phyloP scores from a whole-genome alignment of 2,329 filamentous ascomycete genomes.

The Cordyceps cicadae region DNA sequence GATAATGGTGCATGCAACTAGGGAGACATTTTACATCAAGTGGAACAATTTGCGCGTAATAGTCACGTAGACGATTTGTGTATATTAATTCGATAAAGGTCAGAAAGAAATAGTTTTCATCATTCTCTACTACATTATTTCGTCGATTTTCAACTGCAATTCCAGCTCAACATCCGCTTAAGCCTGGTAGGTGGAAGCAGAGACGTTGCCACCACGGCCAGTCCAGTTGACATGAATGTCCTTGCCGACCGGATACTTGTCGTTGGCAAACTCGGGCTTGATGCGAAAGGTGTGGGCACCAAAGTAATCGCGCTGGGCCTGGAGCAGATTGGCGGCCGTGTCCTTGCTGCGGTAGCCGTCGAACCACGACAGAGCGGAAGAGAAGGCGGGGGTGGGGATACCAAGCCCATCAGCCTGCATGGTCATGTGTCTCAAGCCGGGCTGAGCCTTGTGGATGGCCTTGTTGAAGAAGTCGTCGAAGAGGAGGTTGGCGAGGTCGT shows the following conservation, averaged over 20 bases:
- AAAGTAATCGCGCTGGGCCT: constrained; percentile 99
- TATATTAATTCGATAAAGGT: constrained; percentile 4
- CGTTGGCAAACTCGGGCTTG: constrained; percentile 70
- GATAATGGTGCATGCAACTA: constrained; percentile 49
- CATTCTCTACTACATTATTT: constrained; percentile 1
- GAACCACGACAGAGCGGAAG: constrained; percentile 95
- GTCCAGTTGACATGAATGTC: constrained; percentile 99
- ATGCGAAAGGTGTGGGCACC: constrained; percentile 86
- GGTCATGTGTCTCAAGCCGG: constrained; percentile 84
- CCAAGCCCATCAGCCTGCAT: constrained; percentile 87
- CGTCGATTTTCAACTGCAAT: neutral
- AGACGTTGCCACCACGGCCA: constrained; percentile 92
- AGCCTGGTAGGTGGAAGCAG: constrained; percentile 94
- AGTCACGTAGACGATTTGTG: neutral
- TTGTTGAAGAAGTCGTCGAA: constrained; percentile 99
- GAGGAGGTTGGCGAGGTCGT: constrained; percentile 92
- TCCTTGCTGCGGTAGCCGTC: constrained; percentile 97
- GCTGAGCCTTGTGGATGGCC: constrained; percentile 94
- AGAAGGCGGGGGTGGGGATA: constrained; percentile 94
- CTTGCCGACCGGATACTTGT: constrained; percentile 74
- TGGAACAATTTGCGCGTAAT: neutral
- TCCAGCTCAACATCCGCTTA: constrained; percentile 38
- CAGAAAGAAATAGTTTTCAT: constrained; percentile 8
- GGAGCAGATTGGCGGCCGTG: constrained; percentile 93
- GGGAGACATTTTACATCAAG: constrained; percentile 33